Percentiles rank a stretch among this genome's conserved stretches.
phyloP scores from a whole-genome alignment of 371 early-diverging fungal species.

The Actinomucor elegans region DNA sequence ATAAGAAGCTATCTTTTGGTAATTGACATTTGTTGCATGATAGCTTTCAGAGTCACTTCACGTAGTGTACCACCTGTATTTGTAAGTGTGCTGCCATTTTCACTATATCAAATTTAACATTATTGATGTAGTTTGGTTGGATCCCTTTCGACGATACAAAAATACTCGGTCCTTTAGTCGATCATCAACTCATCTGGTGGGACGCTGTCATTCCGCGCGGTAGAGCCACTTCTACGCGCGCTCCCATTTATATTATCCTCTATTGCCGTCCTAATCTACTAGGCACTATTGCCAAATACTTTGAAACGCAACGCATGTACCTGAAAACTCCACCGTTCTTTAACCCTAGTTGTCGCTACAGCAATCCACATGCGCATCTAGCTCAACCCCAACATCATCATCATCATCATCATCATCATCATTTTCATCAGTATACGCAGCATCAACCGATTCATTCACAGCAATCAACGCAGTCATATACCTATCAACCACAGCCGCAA shows the following conservation, averaged over 20 bases:
- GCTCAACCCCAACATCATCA: background rate
- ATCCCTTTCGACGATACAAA: constrained; percentile 45
- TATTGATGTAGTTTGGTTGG: constrained; percentile 39
- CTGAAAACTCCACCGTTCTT: constrained; percentile 39
- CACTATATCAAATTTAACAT: background rate
- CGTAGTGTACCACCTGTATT: constrained; percentile 25
- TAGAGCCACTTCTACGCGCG: constrained; percentile 29
- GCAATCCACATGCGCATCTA: constrained; percentile 25
- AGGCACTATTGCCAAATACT: constrained; percentile 12
- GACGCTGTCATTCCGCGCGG: constrained; percentile 46
- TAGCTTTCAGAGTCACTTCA: constrained; percentile 34
- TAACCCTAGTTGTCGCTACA: constrained; percentile 35
- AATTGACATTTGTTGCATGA: background rate
- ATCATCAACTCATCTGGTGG: constrained; percentile 42
- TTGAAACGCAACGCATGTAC: constrained; percentile 10
- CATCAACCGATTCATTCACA: no score
- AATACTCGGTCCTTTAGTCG: constrained; percentile 44
- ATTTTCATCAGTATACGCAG: background rate
- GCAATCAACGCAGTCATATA: background rate
- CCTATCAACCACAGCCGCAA: background rate
- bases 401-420: background rate
- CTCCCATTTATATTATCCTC: constrained; percentile 41
- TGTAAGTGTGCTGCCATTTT: no score
- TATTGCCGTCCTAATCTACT: constrained; percentile 31
- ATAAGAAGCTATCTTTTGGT: no score